phyloP scores from a whole-genome alignment of 352 stramenopile species.

The Globisporangium splendens region DNA sequence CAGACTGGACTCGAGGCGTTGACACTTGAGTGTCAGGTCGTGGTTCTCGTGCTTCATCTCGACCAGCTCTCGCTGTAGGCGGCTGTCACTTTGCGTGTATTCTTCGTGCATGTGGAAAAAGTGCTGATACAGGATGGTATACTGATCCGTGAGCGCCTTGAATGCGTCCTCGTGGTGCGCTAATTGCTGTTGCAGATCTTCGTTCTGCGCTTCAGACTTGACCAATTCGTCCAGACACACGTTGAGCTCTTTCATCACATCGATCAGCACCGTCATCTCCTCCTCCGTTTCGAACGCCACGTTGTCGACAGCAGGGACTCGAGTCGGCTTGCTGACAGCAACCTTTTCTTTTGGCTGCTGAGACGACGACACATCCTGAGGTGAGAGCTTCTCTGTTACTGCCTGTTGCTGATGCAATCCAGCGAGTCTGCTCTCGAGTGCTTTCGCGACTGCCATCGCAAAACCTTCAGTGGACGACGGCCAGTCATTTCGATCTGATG shows the following conservation, averaged over 20 bases:
- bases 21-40: conserved; percentile 42
- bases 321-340: neutral
- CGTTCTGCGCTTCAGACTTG: conserved; percentile 42
- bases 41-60: conserved; percentile 33
- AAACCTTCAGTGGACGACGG: conserved; percentile 26
- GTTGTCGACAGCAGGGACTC: conserved; percentile 12
- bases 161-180: conserved; percentile 51
- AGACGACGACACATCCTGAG: too few species aligned
- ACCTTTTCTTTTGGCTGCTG: neutral
- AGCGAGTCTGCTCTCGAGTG: conserved; percentile 34
- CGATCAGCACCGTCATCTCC: conserved; percentile 52
- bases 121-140: conserved; percentile 69
- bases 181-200: conserved; percentile 39
- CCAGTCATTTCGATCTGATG: conserved; percentile 3
- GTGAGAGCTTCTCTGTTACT: neutral
- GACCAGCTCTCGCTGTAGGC: conserved; percentile 33
- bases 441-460: conserved; percentile 34
- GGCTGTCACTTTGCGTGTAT: conserved; percentile 36
- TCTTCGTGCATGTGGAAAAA: conserved; percentile 61
- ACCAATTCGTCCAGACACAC: conserved; percentile 64
- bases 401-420: neutral
- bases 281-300: conserved; percentile 52
- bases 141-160: conserved; percentile 61
- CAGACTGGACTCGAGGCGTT: conserved; percentile 52
- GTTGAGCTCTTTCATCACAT: conserved; percentile 65